Evolutionary conservation across 1,284 basidiomycete species (phyloP), one percentile per base, ranked within the genome.

Genomic region (Rhodofomes roseus): DNA sequence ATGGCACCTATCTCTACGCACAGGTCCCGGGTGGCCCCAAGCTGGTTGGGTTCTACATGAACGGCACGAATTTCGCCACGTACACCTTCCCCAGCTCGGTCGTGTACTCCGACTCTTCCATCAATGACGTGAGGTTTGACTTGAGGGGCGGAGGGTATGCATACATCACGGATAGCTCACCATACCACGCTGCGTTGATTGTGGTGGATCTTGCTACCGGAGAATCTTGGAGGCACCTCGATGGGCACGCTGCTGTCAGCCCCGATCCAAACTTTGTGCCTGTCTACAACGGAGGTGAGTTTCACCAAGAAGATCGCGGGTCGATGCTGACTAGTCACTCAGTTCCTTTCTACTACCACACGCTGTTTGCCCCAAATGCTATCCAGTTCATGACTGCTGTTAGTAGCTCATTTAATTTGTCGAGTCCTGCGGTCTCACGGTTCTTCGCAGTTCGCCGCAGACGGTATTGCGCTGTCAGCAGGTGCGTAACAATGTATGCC

Each of bases 71-170:
- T 8, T 69, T 73, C 58, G 61, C 57, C 9, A 71, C 64, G 0
- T 67, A 70, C 43, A 67, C 65, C 4, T 71, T 73, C 59, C 69
- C 70, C 2, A 54, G 62, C 25, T 55, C 60, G 20, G 66, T 70
- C 11, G 66, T 71, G 20, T 67, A 67, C 23, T 61, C 69, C 1
- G 65, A 67, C 36, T 70, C 70, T 14, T 73, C 70, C 43, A 55
- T 72, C 51, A 71, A 73, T 54, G 71, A 73, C 48, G 60, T 73
- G 5, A 66, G 70, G 7, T 68, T 72, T 48, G 71, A 72, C 55
- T 59, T 73, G 14, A 66, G 63, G 8, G 70, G 70, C 9, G 57
- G 65, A 37, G 70, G 71, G 8, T 62, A 71, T 40, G 70, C 70
- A 8, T 72, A 71, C 59, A 70, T 73, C 54, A 65, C 70, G 16